phyloP scores from a whole-genome alignment of 805 yeast species.

The Saccharomyces eubayanus region DNA sequence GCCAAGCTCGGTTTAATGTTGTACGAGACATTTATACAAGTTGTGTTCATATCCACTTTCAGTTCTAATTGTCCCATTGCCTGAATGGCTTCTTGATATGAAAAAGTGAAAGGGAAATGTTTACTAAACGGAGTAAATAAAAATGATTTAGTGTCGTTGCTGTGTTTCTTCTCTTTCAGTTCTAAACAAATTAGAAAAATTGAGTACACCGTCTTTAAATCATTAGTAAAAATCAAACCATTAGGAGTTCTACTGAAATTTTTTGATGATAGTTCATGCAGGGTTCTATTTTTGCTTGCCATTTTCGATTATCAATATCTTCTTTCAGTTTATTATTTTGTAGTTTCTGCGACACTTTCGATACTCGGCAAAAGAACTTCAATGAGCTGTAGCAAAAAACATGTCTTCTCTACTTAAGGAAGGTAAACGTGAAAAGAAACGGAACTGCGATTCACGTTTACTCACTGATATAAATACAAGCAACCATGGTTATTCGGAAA shows the following conservation, averaged over 20 bases:
- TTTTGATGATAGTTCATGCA: conserved; percentile 38
- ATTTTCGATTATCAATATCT: neutral
- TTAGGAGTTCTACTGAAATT: conserved; percentile 43
- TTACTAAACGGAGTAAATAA: conserved; percentile 28
- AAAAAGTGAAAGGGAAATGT: conserved; percentile 45
- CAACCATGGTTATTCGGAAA: neutral
- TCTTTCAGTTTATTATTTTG: neutral
- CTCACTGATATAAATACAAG: neutral
- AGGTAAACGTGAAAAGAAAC: neutral
- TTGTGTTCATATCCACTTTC: conserved; percentile 39
- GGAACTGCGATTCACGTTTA: neutral
- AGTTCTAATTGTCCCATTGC: conserved; percentile 44
- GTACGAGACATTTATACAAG: conserved; percentile 49
- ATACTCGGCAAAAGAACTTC: neutral
- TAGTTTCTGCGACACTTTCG: neutral
- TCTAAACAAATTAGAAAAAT: conserved; percentile 39
- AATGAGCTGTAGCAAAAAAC: neutral
- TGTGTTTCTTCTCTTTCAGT: conserved; percentile 26
- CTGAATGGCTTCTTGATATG: conserved; percentile 41
- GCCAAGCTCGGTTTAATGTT: conserved; percentile 46
- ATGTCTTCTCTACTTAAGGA: neutral
- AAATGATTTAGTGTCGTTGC: conserved; percentile 10
- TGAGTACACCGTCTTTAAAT: conserved; percentile 53
- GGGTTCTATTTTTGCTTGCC: conserved; percentile 10
- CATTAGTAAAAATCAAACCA: conserved; percentile 47